Conservation (phyloP, 106 monocot genomes). For the Posidonia australis region DNA sequence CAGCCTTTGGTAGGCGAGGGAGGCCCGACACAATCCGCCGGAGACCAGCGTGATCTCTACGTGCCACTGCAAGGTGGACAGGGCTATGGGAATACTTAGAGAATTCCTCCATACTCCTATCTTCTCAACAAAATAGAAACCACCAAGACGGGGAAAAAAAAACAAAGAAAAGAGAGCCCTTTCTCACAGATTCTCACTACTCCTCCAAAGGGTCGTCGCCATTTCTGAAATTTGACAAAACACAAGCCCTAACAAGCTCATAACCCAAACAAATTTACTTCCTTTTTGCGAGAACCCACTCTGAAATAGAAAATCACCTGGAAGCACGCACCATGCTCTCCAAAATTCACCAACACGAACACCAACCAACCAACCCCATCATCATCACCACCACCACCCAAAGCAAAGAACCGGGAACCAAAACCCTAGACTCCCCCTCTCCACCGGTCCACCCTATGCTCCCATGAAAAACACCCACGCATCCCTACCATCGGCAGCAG, state of each 20-base stretch:
- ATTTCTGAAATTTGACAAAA: too few relatives aligned
- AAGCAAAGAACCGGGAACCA: background rate
- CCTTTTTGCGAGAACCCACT: background rate
- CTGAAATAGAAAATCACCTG: background rate
- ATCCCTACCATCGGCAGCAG: background rate
- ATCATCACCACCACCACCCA: background rate
- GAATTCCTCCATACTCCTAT: conserved; percentile 43
- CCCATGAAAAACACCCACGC: too few relatives aligned
- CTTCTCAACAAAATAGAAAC: background rate
- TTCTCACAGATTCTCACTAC: background rate
- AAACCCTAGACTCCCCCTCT: background rate
- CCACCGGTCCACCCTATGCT: background rate
- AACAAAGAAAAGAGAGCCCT: background rate
- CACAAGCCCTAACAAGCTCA: background rate
- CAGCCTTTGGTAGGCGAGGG: conserved; percentile 72
- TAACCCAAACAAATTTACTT: background rate
- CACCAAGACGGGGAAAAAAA: background rate
- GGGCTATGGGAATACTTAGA: conserved; percentile 85
- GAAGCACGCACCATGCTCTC: background rate
- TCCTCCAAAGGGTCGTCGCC: too few relatives aligned
- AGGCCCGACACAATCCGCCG: conserved; percentile 48
- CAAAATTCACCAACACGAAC: background rate
- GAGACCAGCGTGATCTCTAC: conserved; percentile 67
- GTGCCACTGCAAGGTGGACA: conserved; percentile 62
- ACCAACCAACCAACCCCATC: too few relatives aligned